A percentile compares a stretch with the other conserved stretches of the same genome.
Conservation (phyloP, 768 basidiomycete genomes). For the Termitomyces bulborhizus region DNA sequence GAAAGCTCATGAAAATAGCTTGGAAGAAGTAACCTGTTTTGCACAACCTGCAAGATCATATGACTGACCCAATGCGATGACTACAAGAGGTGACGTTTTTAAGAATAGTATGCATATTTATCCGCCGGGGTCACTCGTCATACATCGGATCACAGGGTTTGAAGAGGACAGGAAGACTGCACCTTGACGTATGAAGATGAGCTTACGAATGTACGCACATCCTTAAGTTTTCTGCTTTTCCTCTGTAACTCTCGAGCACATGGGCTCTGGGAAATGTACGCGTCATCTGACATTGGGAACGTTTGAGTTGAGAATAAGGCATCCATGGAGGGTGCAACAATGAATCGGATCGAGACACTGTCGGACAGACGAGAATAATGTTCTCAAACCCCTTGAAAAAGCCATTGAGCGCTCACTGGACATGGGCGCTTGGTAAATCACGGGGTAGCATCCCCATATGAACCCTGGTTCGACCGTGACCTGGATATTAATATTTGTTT, state of each 20-base stretch:
- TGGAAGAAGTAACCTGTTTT: neutral
- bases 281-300: neutral
- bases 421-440: neutral
- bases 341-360: neutral
- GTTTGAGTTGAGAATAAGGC: too few relatives aligned
- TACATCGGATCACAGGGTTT: neutral
- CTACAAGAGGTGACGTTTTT: neutral
- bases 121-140: neutral
- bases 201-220: neutral
- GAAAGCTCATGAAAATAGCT: neutral
- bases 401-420: neutral
- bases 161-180: neutral
- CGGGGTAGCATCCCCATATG: neutral
- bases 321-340: neutral
- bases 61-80: neutral
- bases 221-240: neutral
- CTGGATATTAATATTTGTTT: neutral
- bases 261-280: neutral
- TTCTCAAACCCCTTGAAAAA: neutral
- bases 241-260: neutral
- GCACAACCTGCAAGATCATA: neutral
- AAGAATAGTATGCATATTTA: neutral
- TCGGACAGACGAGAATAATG: neutral
- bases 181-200: neutral
- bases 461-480: neutral